Evolutionary conservation across 306 rosid species (phyloP).

Genomic region (Malus orientalis): DNA sequence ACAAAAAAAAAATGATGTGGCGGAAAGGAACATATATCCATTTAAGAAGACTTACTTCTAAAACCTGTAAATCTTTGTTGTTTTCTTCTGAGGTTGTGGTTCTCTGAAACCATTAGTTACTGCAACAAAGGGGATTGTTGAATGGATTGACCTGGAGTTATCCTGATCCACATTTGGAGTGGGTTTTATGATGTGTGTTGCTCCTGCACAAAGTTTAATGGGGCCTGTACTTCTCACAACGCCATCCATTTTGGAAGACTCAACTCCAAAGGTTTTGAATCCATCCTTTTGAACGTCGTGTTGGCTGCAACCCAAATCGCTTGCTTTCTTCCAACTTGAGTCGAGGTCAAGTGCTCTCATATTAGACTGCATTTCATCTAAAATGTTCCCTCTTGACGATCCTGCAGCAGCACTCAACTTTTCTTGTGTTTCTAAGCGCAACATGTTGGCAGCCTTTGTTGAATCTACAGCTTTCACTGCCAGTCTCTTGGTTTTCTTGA

Average conservation of each 20-base stretch:
- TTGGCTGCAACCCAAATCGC: constrained; percentile 27
- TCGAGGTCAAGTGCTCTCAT: constrained; percentile 22
- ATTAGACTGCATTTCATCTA: constrained; percentile 26
- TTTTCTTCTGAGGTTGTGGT: constrained; percentile 47
- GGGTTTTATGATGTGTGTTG: constrained; percentile 74
- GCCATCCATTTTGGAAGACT: constrained; percentile 33
- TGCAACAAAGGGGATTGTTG: constrained; percentile 39
- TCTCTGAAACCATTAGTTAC: constrained; percentile 42
- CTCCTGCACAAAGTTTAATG: constrained; percentile 61
- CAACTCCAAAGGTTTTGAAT: constrained; percentile 25
- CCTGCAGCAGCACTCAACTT: constrained; percentile 25
- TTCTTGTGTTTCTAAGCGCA: constrained; percentile 36
- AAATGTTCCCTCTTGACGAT: constrained; percentile 23
- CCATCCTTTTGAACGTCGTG: constrained; percentile 28
- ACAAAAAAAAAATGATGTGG: neutral
- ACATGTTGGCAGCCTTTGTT: constrained; percentile 32
- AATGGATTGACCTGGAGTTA: constrained; percentile 31
- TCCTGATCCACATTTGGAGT: constrained; percentile 45
- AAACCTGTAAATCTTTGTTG: constrained; percentile 62
- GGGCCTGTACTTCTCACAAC: constrained; percentile 60
- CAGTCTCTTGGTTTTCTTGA: constrained; percentile 41
- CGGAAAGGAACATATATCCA: neutral
- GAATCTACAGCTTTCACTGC: constrained; percentile 35
- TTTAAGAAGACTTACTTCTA: constrained; percentile 39
- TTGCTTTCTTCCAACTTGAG: constrained; percentile 28